Evolutionary conservation across 306 rosid genomes (phyloP).

Genomic region (Carpinus fangiana): DNA sequence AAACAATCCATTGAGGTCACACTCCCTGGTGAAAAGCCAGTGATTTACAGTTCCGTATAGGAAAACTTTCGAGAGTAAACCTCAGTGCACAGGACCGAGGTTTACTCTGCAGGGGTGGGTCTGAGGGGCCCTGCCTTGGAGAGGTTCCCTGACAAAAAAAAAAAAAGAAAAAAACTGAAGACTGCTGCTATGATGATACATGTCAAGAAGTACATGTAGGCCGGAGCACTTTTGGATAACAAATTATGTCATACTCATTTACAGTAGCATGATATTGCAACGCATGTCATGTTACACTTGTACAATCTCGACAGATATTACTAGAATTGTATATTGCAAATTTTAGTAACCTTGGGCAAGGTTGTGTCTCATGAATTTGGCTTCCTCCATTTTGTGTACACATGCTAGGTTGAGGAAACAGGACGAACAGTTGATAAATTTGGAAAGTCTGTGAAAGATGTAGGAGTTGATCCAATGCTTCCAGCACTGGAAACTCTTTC

Average conservation of each 20-base stretch:
- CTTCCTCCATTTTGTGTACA: slow-evolving; percentile 19
- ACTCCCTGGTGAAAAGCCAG: too few relatives aligned
- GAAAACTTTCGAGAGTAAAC: too few relatives aligned
- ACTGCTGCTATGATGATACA: not conserved
- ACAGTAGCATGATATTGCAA: not conserved
- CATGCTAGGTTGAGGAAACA: slow-evolving; percentile 51
- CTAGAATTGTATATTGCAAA: not conserved
- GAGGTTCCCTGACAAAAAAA: too few relatives aligned
- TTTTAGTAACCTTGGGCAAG: not conserved
- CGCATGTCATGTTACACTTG: not conserved
- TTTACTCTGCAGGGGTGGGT: too few relatives aligned
- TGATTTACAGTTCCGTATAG: too few relatives aligned
- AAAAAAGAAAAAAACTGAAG: not conserved
- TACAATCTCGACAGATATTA: not conserved
- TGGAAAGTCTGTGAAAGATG: slow-evolving; percentile 54
- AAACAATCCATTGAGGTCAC: too few relatives aligned
- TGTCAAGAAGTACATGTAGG: not conserved
- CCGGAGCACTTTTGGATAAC: not conserved
- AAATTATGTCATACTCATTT: not conserved
- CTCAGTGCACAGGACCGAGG: too few relatives aligned
- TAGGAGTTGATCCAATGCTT: slow-evolving; percentile 63
- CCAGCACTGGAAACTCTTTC: slow-evolving; percentile 49
- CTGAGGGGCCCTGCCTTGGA: too few relatives aligned
- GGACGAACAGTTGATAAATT: slow-evolving; percentile 30
- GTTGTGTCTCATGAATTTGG: not conserved